Base-by-base conservation (phyloP, 441 rosid genomes). In the Gossypium trilobum region DNA sequence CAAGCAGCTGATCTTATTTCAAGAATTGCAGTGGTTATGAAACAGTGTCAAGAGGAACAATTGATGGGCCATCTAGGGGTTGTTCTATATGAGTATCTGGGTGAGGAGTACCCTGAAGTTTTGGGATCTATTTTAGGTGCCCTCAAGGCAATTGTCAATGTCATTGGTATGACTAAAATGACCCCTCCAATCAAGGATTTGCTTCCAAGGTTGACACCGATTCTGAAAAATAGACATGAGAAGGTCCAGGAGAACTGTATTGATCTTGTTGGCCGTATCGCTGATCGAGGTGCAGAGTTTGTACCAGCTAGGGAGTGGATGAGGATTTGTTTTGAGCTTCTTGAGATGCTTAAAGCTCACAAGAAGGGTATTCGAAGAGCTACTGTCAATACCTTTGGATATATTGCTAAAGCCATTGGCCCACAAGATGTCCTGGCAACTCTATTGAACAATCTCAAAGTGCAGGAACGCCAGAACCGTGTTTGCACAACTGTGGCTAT, bases 11-110 rank as follows among this genome's bases (percentile, higher is more conserved):
- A 94, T 85, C 96, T 94, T 67, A 94, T 94, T 74, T 90, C 97
- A 27, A 86, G 97, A 77, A 89, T 94, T 55, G 99, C 95, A 67
- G 97, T 94, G 76, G 94, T 94, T 27, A 94, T 94, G 99, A 92
- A 89, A 82, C 99, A 92, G 73, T 94, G 99, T 76, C 96, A 89
- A 36, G 99, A 94, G 81, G 99, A 94, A 67, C 97, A 91, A 73
- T 82, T 94, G 82, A 92, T 94, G 99, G 99, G 97, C 39, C 99
- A 94, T 87, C 96, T 94, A 13, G 97, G 99, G 70, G 96, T 92
- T 76, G 99, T 94, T 71, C 75, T 94, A 78, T 94, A 94, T 8
- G 97, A 94, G 74, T 94, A 90, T 80, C 80, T 94, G 78, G 99
- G 99, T 68, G 99, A 94, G 83, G 99, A 94, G 71, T 94, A 91